Evolutionary conservation across 192 early-diverging fungal species (phyloP).

Genomic region (Rhizophagus clarus): DNA sequence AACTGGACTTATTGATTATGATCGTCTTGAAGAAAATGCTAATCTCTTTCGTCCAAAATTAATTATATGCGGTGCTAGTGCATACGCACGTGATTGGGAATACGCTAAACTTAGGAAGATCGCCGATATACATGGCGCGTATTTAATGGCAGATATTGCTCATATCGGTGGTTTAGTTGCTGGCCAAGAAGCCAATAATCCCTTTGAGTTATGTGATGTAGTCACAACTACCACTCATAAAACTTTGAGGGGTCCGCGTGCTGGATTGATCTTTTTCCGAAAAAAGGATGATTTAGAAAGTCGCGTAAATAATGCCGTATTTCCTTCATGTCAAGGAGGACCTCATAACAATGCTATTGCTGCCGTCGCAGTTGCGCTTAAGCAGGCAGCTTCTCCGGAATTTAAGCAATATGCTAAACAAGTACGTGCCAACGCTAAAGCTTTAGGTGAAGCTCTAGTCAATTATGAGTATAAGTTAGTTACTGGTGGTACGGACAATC

Average conservation of each 20-base stretch:
- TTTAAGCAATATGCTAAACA: constrained; percentile 95
- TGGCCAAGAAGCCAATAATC: constrained; percentile 84
- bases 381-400: constrained; percentile 93
- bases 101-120: constrained; percentile 95
- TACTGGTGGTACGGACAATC: constrained; percentile 97
- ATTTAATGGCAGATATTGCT: constrained; percentile 98
- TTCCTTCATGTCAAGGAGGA: constrained; percentile 99
- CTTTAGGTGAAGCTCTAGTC: constrained; percentile 78
- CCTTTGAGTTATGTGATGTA: constrained; percentile 97
- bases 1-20: constrained; percentile 94
- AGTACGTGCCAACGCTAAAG: constrained; percentile 91
- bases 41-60: constrained; percentile 96
- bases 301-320: constrained; percentile 98
- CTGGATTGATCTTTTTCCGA: constrained; percentile 99
- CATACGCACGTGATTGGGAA: constrained; percentile 99
- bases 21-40: constrained; percentile 91
- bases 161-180: constrained; percentile 98
- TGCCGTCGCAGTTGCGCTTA: constrained; percentile 94
- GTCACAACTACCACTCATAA: constrained; percentile 99
- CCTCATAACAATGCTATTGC: constrained; percentile 99
- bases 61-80: constrained; percentile 97
- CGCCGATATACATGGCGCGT: constrained; percentile 95
- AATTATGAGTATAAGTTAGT: constrained; percentile 90
- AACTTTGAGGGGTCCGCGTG: constrained; percentile 98
- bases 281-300: constrained; percentile 83